Conservation (phyloP, 2,329 filamentous ascomycete genomes). For the Amauroascus niger region DNA sequence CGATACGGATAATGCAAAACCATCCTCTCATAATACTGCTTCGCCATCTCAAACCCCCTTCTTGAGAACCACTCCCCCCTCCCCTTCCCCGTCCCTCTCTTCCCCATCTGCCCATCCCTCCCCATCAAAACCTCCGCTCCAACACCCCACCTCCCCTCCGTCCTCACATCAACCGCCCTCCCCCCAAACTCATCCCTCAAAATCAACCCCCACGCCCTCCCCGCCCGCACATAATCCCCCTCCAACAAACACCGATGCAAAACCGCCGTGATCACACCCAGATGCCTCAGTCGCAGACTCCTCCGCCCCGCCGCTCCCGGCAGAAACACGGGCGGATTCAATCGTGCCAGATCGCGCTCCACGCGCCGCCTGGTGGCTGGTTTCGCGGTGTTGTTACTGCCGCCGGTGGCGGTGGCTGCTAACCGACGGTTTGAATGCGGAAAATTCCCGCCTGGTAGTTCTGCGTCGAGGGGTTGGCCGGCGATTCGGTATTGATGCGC, state of each 20-base stretch:
- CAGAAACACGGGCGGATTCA: slow-evolving; percentile 29
- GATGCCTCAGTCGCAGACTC: slow-evolving; percentile 43
- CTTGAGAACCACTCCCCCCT: slow-evolving; percentile 32
- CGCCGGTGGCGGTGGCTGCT: too few species aligned
- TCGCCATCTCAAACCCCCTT: slow-evolving; percentile 48
- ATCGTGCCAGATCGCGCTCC: slow-evolving; percentile 23
- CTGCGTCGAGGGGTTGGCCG: slow-evolving; percentile 31
- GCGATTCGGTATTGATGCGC: slow-evolving; percentile 37
- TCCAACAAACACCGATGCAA: slow-evolving; percentile 63
- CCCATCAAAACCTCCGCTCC: slow-evolving; percentile 76
- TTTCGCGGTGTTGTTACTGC: not conserved
- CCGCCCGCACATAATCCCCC: slow-evolving; percentile 61
- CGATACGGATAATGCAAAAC: slow-evolving; percentile 68
- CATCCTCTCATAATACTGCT: slow-evolving; percentile 65
- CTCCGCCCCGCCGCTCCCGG: slow-evolving; percentile 27
- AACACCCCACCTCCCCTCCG: slow-evolving; percentile 65
- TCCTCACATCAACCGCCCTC: slow-evolving; percentile 56
- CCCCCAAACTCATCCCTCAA: slow-evolving; percentile 52
- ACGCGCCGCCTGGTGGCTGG: slow-evolving; percentile 11
- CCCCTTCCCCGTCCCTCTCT: slow-evolving; percentile 3
- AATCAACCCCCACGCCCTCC: slow-evolving; percentile 64
- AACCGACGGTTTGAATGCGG: slow-evolving; percentile 27
- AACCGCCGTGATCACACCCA: slow-evolving; percentile 58
- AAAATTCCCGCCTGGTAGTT: slow-evolving; percentile 34
- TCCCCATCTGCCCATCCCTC: slow-evolving; percentile 22